Evolutionary conservation across 2,329 filamentous ascomycete species (phyloP), one percentile per base, ranked within the genome.

Genomic region (Paraphaeosphaeria minitans): DNA sequence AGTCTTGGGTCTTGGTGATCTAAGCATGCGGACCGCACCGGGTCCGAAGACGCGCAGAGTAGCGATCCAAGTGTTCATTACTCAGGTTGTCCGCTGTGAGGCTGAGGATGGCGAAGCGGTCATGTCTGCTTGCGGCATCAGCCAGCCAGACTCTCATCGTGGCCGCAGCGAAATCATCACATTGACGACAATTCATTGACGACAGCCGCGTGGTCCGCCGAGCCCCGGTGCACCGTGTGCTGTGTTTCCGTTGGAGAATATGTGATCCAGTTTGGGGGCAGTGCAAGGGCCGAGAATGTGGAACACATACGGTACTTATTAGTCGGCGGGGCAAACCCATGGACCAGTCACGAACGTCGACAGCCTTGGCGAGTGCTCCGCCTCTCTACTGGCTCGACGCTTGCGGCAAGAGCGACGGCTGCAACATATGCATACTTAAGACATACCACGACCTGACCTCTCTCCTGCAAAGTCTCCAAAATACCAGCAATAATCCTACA

Each of bases 261-360:
- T n/a, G n/a, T n/a, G n/a, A n/a, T n/a, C 52, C 63, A 47, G 46
- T 35, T 56, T 46, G 47, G 63, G 66, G 70, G 71, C 71, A 71
- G 70, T 73, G 71, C 71, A 70, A 70, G 59, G 58, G 60, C 59
- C 51, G 66, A 61, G 61, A 62, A 62, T 61, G 62, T 46, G 60
- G 65, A 60, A 59, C 31, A 58, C 42, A 48, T 51, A n/a, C n/a
- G n/a, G n/a, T n/a, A n/a, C n/a, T n/a, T n/a, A n/a, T n/a, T n/a
- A 39, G 37, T 52, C 59, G 59, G 47, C 51, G 52, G 52, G 65
- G 51, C 51, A 35, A 49, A 53, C 42, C 24, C 29, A 8, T 31
- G 29, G 29, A 27, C 3, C 24, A 6, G n/a, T n/a, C n/a, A n/a
- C n/a, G n/a, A n/a, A 31, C 29, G 29, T 31, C 29, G 48, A 39